phyloP scores from a whole-genome alignment of 2,329 filamentous ascomycete genomes.

The Sclerotinia borealis region DNA sequence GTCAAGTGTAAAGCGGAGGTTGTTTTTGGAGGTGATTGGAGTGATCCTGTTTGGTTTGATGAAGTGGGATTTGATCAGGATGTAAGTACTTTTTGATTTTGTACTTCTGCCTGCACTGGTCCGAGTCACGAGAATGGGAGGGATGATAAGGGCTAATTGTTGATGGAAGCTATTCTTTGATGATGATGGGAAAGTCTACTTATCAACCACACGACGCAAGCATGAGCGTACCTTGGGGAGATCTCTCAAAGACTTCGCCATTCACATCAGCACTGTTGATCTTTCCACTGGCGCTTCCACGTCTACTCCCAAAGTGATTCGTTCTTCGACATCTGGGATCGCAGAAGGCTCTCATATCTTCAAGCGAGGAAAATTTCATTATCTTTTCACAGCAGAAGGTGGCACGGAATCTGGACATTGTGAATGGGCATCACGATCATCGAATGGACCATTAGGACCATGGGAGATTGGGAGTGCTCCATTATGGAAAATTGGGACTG shows the following conservation, averaged over 20 bases:
- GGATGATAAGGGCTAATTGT: not conserved
- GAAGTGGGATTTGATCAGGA: conserved; percentile 11
- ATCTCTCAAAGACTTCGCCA: conserved; percentile 15
- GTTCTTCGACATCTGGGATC: conserved; percentile 42
- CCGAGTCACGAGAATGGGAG: not conserved
- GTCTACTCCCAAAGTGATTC: conserved; percentile 17
- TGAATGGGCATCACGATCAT: conserved; percentile 4
- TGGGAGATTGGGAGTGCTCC: not conserved
- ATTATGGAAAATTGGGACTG: not conserved
- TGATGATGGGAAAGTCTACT: conserved; percentile 46
- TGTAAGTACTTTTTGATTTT: not conserved
- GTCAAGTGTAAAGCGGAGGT: conserved; percentile 3
- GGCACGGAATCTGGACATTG: conserved; percentile 44
- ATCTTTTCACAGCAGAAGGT: conserved; percentile 48
- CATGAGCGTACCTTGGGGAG: not conserved
- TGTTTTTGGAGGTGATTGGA: conserved; percentile 2
- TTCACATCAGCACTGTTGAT: conserved; percentile 37
- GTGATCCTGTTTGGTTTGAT: conserved; percentile 10
- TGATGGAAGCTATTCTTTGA: conserved; percentile 42
- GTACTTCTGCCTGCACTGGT: not conserved
- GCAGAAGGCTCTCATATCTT: conserved; percentile 53
- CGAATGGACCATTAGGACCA: not conserved
- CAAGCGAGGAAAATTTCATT: conserved; percentile 45
- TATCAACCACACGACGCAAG: conserved; percentile 4
- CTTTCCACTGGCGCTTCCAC: conserved; percentile 39